Evolutionary conservation across 2,329 filamentous ascomycete genomes (phyloP).

Genomic region (Calycina marina): DNA sequence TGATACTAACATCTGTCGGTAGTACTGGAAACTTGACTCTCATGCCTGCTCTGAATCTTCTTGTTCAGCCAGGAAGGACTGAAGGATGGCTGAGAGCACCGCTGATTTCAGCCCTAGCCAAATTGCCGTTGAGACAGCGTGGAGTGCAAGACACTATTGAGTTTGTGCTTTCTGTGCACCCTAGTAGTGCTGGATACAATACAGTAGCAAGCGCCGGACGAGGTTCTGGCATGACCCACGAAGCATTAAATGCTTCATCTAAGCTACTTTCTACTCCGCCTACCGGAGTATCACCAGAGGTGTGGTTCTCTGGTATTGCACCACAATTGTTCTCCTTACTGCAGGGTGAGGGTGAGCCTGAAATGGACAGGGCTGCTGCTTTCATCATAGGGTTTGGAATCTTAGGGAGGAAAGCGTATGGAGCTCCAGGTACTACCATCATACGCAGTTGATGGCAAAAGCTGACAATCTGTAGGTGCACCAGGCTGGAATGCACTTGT

Average conservation of each 20-base stretch:
- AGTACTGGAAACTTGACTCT: conserved; percentile 36
- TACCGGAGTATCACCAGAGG: conserved; percentile 33
- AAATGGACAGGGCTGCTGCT: conserved; percentile 42
- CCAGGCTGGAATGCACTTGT: conserved; percentile 50
- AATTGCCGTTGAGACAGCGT: conserved; percentile 43
- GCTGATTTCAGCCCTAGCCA: conserved; percentile 41
- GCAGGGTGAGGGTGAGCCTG: conserved; percentile 42
- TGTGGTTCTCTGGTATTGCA: conserved; percentile 46
- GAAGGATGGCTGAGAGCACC: conserved; percentile 44
- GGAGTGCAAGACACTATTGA: conserved; percentile 56
- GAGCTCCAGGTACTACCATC: conserved; percentile 39
- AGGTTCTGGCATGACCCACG: conserved; percentile 51
- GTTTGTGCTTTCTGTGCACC: conserved; percentile 56
- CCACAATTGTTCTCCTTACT: conserved; percentile 47
- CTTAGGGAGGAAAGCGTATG: conserved; percentile 45
- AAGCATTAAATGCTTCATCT: conserved; percentile 49
- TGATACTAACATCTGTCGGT: neutral
- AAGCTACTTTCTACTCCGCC: conserved; percentile 47
- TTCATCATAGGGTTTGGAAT: conserved; percentile 54
- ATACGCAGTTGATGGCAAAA: too few relatives aligned
- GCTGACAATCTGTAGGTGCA: conserved; percentile 30
- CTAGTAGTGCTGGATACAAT: conserved; percentile 21
- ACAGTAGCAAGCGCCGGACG: conserved; percentile 22
- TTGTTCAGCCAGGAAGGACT: conserved; percentile 45
- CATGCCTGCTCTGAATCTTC: conserved; percentile 44